A percentile compares a stretch with the other conserved stretches of the same genome.
Evolutionary conservation across 2,329 filamentous ascomycete genomes (phyloP).

Genomic region (Metarhizium robertsii): DNA sequence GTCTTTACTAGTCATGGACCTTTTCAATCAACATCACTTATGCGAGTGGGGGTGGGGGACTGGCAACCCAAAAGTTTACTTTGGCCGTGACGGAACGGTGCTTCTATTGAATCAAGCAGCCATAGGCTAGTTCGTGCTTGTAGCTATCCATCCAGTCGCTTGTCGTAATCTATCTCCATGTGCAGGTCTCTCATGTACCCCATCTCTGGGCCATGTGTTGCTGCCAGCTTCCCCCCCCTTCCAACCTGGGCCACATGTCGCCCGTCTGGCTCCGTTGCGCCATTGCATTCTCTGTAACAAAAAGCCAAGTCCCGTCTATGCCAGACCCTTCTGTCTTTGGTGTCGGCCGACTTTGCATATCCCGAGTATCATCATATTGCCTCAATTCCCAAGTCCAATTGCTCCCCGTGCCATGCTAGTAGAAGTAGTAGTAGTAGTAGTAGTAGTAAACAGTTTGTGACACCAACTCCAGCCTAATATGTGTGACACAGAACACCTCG

Average conservation of each 20-base stretch:
- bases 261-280: not conserved
- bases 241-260: not conserved
- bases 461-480: constrained; percentile 18
- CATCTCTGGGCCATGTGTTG: not conserved
- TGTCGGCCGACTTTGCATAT: constrained; percentile 14
- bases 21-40: too few relatives aligned
- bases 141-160: constrained; percentile 4
- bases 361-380: constrained; percentile 22
- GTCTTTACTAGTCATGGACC: too few relatives aligned
- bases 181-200: not conserved
- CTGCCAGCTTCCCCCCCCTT: not conserved
- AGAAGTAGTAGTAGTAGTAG: not conserved
- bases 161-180: constrained; percentile 5
- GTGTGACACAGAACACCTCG: constrained; percentile 21
- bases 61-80: not conserved
- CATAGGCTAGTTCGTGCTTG: not conserved
- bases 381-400: constrained; percentile 13
- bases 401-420: constrained; percentile 22
- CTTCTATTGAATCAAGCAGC: constrained; percentile 7
- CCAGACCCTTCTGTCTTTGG: constrained; percentile 1
- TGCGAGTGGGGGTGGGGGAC: too few relatives aligned
- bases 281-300: constrained; percentile 4
- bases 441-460: constrained; percentile 21
- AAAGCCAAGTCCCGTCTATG: constrained; percentile 7
- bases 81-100: not conserved